A percentile compares a stretch with the other conserved stretches of the same genome.
Evolutionary conservation across 2,329 filamentous ascomycete genomes (phyloP).

Genomic region (Hypocrella siamensis): DNA sequence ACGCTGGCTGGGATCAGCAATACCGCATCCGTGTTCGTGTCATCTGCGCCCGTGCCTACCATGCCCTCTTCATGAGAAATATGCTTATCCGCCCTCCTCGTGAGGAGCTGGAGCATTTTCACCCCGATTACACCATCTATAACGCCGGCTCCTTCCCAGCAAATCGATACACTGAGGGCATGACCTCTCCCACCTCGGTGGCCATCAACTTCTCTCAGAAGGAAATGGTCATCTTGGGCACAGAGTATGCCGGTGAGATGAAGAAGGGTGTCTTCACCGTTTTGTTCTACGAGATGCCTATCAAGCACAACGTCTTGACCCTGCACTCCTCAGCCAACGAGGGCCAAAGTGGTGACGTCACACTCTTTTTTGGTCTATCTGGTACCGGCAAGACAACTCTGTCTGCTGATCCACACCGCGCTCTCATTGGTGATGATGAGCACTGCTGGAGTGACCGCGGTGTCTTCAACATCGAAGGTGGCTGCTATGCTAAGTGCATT

Average conservation of each 20-base stretch:
- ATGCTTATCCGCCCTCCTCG: slow-evolving; percentile 93
- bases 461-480: slow-evolving; percentile 99
- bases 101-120: slow-evolving; percentile 92
- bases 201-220: slow-evolving; percentile 98
- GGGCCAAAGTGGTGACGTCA: slow-evolving; percentile 86
- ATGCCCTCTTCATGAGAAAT: slow-evolving; percentile 99
- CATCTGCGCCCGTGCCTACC: slow-evolving; percentile 96
- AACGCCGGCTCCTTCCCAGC: slow-evolving; percentile 97
- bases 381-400: slow-evolving; percentile 98
- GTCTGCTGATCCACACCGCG: slow-evolving; percentile 90
- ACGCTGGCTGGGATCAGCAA: slow-evolving; percentile 94
- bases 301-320: slow-evolving; percentile 98
- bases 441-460: slow-evolving; percentile 97
- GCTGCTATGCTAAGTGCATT: slow-evolving; percentile 98
- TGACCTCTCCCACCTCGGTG: slow-evolving; percentile 96
- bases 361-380: slow-evolving; percentile 97
- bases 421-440: slow-evolving; percentile 95
- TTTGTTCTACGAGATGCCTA: slow-evolving; percentile 99
- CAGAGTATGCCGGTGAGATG: slow-evolving; percentile 74
- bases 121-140: slow-evolving; percentile 99
- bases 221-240: slow-evolving; percentile 99
- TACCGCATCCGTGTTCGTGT: slow-evolving; percentile 96
- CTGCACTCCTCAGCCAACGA: slow-evolving; percentile 98
- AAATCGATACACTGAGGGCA: slow-evolving; percentile 93
- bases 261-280: slow-evolving; percentile 99